Conservation (phyloP, 164 flowering plant genomes). For the Piper longum region DNA sequence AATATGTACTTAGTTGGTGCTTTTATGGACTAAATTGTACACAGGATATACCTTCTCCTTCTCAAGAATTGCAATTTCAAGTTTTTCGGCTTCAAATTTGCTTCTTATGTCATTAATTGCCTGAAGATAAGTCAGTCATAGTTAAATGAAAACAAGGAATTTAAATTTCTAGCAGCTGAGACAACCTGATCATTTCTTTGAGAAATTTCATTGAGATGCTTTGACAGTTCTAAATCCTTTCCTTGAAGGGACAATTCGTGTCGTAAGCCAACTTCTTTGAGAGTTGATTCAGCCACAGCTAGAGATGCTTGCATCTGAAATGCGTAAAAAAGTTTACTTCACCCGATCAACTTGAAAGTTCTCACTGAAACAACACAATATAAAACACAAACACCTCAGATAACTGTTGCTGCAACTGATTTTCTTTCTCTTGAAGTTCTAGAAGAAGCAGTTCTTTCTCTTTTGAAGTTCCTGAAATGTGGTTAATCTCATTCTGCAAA, state of each 20-base stretch:
- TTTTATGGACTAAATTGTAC: background rate
- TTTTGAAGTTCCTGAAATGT: constrained; percentile 34
- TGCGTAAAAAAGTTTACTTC: background rate
- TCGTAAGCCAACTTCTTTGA: constrained; percentile 64
- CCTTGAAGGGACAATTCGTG: constrained; percentile 73
- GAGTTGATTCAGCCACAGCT: constrained; percentile 47
- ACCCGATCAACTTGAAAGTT: background rate
- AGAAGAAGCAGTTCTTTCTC: constrained; percentile 51
- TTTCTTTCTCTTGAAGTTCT: constrained; percentile 35
- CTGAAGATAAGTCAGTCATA: constrained; percentile 26
- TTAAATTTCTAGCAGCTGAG: background rate
- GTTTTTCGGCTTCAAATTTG: constrained; percentile 84
- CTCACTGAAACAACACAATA: background rate
- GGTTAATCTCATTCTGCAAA: constrained; percentile 38
- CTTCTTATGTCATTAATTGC: constrained; percentile 88
- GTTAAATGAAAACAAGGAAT: constrained; percentile 4
- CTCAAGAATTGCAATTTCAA: constrained; percentile 57
- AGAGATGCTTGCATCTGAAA: constrained; percentile 52
- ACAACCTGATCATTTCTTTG: constrained; percentile 91
- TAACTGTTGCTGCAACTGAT: constrained; percentile 47
- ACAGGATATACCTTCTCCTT: constrained; percentile 62
- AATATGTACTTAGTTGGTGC: background rate
- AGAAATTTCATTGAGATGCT: constrained; percentile 89
- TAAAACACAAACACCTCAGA: constrained; percentile 34
- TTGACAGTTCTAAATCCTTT: constrained; percentile 73